Conservation (phyloP, 345 rosid genomes). For the Raphanus sativus region DNA sequence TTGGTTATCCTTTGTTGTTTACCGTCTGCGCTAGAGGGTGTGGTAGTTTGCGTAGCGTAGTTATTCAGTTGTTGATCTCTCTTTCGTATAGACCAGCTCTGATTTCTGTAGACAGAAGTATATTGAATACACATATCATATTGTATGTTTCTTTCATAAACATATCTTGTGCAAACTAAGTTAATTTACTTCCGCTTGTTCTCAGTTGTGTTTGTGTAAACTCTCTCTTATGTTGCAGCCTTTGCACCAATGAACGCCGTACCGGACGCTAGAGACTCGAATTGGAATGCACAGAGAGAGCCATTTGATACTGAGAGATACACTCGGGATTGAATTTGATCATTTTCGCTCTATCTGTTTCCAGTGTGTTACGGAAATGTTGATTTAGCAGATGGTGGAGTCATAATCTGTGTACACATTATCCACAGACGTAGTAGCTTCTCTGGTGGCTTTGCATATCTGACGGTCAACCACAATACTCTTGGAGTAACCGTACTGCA, state of each 20-base stretch:
- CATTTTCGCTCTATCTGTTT: background rate
- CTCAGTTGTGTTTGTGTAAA: background rate
- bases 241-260: conserved; percentile 74
- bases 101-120: background rate
- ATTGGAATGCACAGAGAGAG: conserved; percentile 41
- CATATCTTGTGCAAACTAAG: background rate
- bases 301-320: conserved; percentile 60
- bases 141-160: background rate
- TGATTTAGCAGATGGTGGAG: background rate
- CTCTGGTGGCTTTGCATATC: background rate
- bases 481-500: background rate
- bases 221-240: conserved; percentile 48
- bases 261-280: conserved; percentile 30
- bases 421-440: conserved; percentile 1
- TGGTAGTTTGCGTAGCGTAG: background rate
- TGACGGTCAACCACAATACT: background rate
- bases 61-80: conserved; percentile 1
- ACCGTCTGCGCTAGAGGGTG: background rate
- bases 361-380: background rate
- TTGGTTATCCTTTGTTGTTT: background rate
- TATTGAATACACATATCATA: background rate
- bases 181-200: background rate
- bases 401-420: background rate
- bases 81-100: background rate
- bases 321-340: conserved; percentile 33